Evolutionary conservation across 2,329 filamentous ascomycete genomes (phyloP).

Genomic region (Alternaria brassicae): DNA sequence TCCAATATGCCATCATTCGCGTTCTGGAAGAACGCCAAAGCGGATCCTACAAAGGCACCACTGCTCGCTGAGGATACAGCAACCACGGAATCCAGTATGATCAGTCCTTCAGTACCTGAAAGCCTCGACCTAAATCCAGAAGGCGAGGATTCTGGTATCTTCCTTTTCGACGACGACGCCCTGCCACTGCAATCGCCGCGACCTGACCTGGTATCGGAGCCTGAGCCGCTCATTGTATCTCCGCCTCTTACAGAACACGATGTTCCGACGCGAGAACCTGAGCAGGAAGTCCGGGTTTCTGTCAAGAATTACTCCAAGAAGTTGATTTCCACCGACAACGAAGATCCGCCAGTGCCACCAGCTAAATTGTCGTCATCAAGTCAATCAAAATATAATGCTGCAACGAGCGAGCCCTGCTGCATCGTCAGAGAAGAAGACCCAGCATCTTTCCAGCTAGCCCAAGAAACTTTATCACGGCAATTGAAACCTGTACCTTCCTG

Average conservation of each 20-base stretch:
- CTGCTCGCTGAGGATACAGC: slow-evolving; percentile 13
- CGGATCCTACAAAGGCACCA: slow-evolving; percentile 14
- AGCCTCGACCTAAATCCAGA: slow-evolving; percentile 22
- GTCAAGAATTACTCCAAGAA: not conserved
- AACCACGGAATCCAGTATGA: not conserved
- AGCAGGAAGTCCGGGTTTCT: not conserved
- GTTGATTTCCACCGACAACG: not conserved
- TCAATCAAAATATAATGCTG: not conserved
- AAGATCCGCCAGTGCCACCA: not conserved
- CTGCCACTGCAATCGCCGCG: not conserved
- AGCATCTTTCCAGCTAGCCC: not conserved
- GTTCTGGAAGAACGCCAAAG: slow-evolving; percentile 30
- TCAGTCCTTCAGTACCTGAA: not conserved
- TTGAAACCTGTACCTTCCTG: not conserved
- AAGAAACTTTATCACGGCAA: not conserved
- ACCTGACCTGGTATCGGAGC: not conserved
- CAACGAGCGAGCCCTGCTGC: not conserved
- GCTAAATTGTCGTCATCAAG: not conserved
- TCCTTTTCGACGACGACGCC: slow-evolving; percentile 22
- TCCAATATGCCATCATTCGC: slow-evolving; percentile 30
- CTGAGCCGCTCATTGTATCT: not conserved
- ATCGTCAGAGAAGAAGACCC: not conserved
- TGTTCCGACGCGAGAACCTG: not conserved
- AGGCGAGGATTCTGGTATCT: slow-evolving; percentile 27
- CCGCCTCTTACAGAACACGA: not conserved